Conservation (phyloP, 768 basidiomycete genomes). For the Boletus rubescentipes region DNA sequence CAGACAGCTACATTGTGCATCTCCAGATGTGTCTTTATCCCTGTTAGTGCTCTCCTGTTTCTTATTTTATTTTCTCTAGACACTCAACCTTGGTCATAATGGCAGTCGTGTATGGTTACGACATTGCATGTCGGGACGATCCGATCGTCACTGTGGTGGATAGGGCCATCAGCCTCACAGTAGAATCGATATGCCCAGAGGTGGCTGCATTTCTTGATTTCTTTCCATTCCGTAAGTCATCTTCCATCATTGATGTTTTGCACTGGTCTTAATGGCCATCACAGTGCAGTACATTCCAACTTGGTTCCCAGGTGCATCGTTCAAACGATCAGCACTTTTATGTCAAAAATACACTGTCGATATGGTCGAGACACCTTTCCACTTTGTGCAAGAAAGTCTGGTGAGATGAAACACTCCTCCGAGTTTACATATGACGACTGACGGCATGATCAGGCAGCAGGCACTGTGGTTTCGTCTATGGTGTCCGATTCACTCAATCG, state of each 20-base stretch:
- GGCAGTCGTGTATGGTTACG: constrained; percentile 33
- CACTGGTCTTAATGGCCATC: not conserved
- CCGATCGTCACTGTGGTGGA: constrained; percentile 28
- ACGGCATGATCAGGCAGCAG: constrained; percentile 18
- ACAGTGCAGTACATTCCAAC: constrained; percentile 37
- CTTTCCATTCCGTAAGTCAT: constrained; percentile 34
- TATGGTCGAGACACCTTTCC: constrained; percentile 33
- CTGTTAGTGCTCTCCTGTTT: no score
- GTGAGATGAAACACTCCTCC: constrained; percentile 16
- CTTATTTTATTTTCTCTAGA: constrained; percentile 5
- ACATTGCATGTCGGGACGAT: constrained; percentile 23
- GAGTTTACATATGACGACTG: not conserved
- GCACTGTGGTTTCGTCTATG: constrained; percentile 28
- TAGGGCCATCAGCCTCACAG: constrained; percentile 22
- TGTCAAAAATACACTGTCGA: constrained; percentile 21
- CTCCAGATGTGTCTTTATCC: constrained; percentile 24
- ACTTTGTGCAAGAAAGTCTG: constrained; percentile 32
- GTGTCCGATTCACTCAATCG: constrained; percentile 24
- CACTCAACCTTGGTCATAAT: constrained; percentile 31
- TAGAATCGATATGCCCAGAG: constrained; percentile 24
- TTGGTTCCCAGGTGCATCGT: constrained; percentile 42
- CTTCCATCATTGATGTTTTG: not conserved
- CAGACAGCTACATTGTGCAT: constrained; percentile 17
- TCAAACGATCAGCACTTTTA: constrained; percentile 30
- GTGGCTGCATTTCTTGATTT: constrained; percentile 37